Evolutionary conservation across 2,329 filamentous ascomycete genomes (phyloP), one percentile per base, ranked within the genome.

Genomic region (Botrytis fragariae): DNA sequence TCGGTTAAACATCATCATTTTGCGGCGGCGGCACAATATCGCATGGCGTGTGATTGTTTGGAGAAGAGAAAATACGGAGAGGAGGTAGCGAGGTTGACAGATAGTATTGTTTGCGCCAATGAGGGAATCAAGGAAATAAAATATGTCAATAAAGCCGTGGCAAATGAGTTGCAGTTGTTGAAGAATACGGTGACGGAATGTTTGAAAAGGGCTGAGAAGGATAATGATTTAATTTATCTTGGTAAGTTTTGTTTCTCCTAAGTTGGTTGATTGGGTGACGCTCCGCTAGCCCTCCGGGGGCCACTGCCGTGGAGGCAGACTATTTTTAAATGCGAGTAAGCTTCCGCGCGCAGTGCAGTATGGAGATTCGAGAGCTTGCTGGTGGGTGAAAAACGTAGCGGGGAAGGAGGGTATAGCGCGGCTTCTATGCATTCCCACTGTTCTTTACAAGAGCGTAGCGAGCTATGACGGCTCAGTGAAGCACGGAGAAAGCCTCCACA

Each of bases 1-100:
- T 95, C 93, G 39, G 96, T 95, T 9, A 99, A 98, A 82, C 95
- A 98, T 80, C 93, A 98, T 80, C 96, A 98, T 82, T 98, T 99
- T 83, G 95, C 95, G 1, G 95, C 94, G 0, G 96, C 96, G 0
- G 96, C 96, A 0, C 96, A 99, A 81, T 98, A 95, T 78, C 87
- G 96, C 22, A 94, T 95, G 39, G 94, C 96, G 0, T 91, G 94
- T 76, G 95, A 98, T 79, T 96, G 93, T 77, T 82, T 99, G 22
- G 96, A 98, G 83, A 98, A 97, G 87, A 87, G 92, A 68, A 97
- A 92, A 80, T 99, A 98, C 77, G 96, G 96, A 65, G 96, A 99
- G 81, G 96, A 99, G 84, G 92, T 99, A 32, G 94, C 96, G 1
- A 88, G 96, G 16, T 82, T 99, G 69, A 88, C 89, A 62, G 95